Percentiles rank a stretch among this genome's conserved stretches.
phyloP scores from a whole-genome alignment of 169 alveolate genomes.

The Plasmodium cynomolgi region DNA sequence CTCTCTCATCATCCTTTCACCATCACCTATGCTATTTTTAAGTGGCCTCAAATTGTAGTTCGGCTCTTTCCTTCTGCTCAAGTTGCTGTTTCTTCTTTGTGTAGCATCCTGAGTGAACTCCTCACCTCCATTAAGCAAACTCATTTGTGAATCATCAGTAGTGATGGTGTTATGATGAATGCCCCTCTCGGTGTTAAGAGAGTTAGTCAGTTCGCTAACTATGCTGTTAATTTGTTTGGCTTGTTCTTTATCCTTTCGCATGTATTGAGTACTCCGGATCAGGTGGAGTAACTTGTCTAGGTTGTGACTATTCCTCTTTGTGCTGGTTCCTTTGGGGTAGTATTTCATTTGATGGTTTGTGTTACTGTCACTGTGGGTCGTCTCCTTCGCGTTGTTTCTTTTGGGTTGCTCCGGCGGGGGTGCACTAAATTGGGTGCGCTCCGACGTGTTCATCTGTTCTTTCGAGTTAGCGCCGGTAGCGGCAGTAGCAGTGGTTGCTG shows the following conservation, averaged over 20 bases:
- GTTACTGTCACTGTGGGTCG: not conserved
- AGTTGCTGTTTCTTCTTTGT: not conserved
- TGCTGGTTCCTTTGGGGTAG: not conserved
- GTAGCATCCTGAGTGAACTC: not conserved
- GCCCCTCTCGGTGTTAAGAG: not conserved
- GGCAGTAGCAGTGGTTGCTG: not conserved
- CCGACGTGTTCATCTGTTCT: not conserved
- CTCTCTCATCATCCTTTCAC: not conserved
- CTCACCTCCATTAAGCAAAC: not conserved
- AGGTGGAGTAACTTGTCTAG: not conserved
- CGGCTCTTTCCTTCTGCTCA: not conserved
- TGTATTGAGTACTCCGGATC: not conserved
- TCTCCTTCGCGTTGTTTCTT: not conserved
- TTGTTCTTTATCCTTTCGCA: not conserved
- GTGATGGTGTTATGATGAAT: not conserved
- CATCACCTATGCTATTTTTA: not conserved
- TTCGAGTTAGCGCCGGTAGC: not conserved
- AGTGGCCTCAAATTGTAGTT: not conserved
- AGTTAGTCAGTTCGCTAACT: not conserved
- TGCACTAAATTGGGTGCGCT: not conserved
- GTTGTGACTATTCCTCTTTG: not conserved
- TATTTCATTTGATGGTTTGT: not conserved
- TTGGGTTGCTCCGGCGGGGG: not conserved
- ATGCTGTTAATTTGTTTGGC: not conserved
- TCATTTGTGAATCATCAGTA: not conserved